Percentiles rank a stretch among this genome's conserved stretches.
Evolutionary conservation across 1,139 yeast genomes (phyloP).

Genomic region (Magnusiomyces tetraspermus): DNA sequence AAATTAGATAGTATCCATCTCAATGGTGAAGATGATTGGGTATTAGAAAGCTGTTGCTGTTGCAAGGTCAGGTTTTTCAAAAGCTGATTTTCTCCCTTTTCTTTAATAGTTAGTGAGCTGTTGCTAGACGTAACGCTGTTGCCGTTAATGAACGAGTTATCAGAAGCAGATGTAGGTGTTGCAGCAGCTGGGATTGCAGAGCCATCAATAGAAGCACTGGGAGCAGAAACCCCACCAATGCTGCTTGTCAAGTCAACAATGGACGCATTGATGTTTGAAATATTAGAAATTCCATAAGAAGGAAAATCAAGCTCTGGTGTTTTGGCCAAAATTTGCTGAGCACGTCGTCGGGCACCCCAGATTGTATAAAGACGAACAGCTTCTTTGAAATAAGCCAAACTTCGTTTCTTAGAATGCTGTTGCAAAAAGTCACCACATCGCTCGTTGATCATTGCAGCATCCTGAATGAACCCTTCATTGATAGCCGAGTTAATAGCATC

Average conservation of each 20-base stretch:
- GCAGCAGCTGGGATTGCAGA: conserved; percentile 1
- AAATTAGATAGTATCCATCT: conserved; percentile 27
- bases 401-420: conserved; percentile 26
- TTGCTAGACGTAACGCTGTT: neutral
- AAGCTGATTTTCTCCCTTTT: neutral
- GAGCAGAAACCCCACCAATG: neutral
- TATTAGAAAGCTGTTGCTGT: conserved; percentile 3
- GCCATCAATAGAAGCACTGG: conserved; percentile 4
- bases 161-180: neutral
- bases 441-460: conserved; percentile 38
- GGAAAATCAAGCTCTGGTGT: conserved; percentile 21
- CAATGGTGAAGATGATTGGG: conserved; percentile 21
- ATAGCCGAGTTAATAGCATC: conserved; percentile 38
- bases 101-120: neutral
- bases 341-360: conserved; percentile 32
- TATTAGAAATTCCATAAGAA: conserved; percentile 19
- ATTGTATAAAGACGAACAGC: conserved; percentile 27
- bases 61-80: neutral
- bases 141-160: neutral
- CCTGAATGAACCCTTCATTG: conserved; percentile 32
- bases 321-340: conserved; percentile 19
- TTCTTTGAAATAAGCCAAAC: conserved; percentile 25
- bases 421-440: conserved; percentile 42
- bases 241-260: conserved; percentile 7
- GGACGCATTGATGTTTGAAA: conserved; percentile 9